These are phyloP conservation scores for Chloranthus sessilifolius DNA, from an alignment of 164 flowering plant species.

Conservation along the genomic window DNA sequence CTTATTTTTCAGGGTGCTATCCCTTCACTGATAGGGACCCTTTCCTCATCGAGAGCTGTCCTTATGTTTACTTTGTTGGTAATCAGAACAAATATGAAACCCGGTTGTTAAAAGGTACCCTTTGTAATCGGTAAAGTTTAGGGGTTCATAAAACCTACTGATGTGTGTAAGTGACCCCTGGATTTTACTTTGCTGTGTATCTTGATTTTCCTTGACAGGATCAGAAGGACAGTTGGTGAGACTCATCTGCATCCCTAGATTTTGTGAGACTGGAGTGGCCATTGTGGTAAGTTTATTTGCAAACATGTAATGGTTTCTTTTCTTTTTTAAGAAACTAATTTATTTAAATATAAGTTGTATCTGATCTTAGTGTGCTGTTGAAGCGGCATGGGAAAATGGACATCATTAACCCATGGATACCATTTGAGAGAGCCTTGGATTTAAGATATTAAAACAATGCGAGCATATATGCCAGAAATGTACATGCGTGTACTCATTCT, in stretches of 20 bases:
- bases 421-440: no score
- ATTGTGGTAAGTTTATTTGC: slow-evolving; percentile 69
- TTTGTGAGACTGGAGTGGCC: slow-evolving; percentile 78
- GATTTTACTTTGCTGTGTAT: neutral
- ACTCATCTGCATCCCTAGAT: slow-evolving; percentile 80
- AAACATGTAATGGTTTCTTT: no score
- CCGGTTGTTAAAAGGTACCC: slow-evolving; percentile 56
- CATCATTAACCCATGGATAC: no score
- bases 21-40: slow-evolving; percentile 95
- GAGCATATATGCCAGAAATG: no score
- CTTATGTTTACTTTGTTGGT: slow-evolving; percentile 94
- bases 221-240: slow-evolving; percentile 84
- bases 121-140: neutral
- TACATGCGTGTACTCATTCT: no score
- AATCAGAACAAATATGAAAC: slow-evolving; percentile 71
- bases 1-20: slow-evolving; percentile 68
- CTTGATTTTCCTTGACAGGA: slow-evolving; percentile 37
- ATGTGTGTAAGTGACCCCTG: no score
- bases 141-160: neutral
- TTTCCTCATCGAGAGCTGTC: slow-evolving; percentile 81
- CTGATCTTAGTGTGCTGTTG: no score
- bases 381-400: no score
- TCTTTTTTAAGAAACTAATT: no score
- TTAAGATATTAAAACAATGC: no score
- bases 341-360: no score